Conservation (phyloP, 305 asterid genomes). For the Fraxinus nigra region DNA sequence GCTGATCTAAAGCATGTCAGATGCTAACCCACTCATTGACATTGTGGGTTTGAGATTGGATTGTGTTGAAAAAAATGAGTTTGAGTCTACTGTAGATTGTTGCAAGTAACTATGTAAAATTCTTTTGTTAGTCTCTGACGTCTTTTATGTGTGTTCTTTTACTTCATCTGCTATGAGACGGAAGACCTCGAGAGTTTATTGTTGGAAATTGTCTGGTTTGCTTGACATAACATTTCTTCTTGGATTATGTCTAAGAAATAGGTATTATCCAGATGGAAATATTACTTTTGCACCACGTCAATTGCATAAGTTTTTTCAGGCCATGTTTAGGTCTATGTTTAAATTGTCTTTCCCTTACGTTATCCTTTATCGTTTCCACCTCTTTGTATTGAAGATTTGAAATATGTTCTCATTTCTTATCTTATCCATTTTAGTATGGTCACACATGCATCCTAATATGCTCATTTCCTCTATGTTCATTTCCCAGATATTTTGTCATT, state of each 20-base stretch:
- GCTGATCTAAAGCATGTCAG: not conserved
- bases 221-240: not conserved
- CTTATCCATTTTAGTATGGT: not conserved
- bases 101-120: not conserved
- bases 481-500: not conserved
- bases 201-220: not conserved
- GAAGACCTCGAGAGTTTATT: not conserved
- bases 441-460: not conserved
- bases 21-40: not conserved
- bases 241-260: not conserved
- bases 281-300: not conserved
- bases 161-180: not conserved
- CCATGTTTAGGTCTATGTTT: not conserved
- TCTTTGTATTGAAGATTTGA: not conserved
- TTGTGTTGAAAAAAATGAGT: not conserved
- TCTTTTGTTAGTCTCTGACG: not conserved
- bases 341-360: not conserved
- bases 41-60: not conserved
- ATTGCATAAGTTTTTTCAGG: not conserved
- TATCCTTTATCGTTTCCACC: not conserved
- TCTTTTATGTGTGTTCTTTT: not conserved
- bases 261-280: not conserved
- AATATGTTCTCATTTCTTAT: not conserved
- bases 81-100: not conserved
- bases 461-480: not conserved